Base-by-base conservation (phyloP, 768 basidiomycete species). In the Tylopilus felleus region DNA sequence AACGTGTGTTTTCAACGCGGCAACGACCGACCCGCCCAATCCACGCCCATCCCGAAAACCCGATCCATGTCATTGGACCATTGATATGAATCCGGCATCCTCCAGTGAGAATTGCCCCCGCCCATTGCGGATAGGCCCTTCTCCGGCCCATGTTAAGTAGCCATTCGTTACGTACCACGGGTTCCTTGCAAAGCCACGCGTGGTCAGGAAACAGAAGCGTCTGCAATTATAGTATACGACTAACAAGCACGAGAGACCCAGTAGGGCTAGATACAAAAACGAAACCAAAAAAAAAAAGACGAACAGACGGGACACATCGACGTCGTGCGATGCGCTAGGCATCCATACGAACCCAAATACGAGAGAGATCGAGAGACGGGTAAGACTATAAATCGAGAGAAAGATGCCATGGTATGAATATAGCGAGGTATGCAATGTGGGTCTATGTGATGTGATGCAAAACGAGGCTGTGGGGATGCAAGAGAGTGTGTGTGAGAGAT, bases 361-460 rank as follows among this genome's bases (percentile, higher is more conserved):
- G 49, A 57, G 35, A 49, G 5, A 38, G 38, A 29, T 29, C 25
- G 50, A 53, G 29, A 62, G 31, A 47, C 27, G 39, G 23, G 49
- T 25, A 13, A 21, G 19, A 21, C 16, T 38, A 29, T 29, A 29
- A 29, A 29, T 6, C 5, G 23, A 28, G 43, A 17, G 14, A 27
- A 27, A 52, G 47, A 62, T 67, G 69, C 67, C 57, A 62, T 69
- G 68, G 62, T 69, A 70, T 71, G 70, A 65, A 61, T 69, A 65
- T 61, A 71, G 67, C 65, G 51, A 69, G 67, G 63, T 64, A 70
- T 71, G 68, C 68, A 58, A n/a, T 38, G 53, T 62, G 59, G 65
- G 59, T 71, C 68, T 71, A 67, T 59, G 55, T 56, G 57, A 67
- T 66, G 66, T 57, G 46, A 53, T 53, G 52, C 52, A 14, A 28